Evolutionary conservation across 2,329 filamentous ascomycete genomes (phyloP).

Genomic region (Monilinia fructicola): DNA sequence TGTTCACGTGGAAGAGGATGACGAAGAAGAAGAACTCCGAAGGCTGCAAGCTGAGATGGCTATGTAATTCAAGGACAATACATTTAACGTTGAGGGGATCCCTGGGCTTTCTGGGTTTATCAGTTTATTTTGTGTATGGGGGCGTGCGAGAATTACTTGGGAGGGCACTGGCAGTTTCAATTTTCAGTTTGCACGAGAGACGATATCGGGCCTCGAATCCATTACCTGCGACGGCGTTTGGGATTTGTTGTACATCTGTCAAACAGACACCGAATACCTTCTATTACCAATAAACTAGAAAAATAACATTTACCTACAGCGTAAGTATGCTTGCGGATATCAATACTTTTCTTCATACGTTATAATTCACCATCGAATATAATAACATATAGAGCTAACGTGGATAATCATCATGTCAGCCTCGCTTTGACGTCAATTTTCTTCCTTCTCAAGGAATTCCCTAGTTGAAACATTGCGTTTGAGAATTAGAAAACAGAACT

Average conservation of each 20-base stretch:
- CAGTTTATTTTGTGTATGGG: slow-evolving; percentile 28
- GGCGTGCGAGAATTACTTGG: slow-evolving; percentile 36
- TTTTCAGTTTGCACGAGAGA: slow-evolving; percentile 28
- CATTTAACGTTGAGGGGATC: slow-evolving; percentile 21
- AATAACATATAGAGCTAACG: neutral
- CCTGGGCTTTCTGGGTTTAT: slow-evolving; percentile 29
- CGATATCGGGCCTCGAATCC: slow-evolving; percentile 25
- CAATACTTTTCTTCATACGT: neutral
- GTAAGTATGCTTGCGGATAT: slow-evolving; percentile 11
- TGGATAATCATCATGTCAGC: slow-evolving; percentile 2
- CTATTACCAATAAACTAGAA: slow-evolving; percentile 23
- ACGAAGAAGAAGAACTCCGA: slow-evolving; percentile 91
- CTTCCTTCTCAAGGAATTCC: neutral
- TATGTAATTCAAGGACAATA: slow-evolving; percentile 57
- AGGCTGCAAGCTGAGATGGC: slow-evolving; percentile 97
- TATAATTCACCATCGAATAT: neutral
- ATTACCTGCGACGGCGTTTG: slow-evolving; percentile 34
- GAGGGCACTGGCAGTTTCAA: slow-evolving; percentile 31
- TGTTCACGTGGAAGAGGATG: slow-evolving; percentile 69
- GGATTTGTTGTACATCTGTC: slow-evolving; percentile 35
- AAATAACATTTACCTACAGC: slow-evolving; percentile 24
- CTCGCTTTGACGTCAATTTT: slow-evolving; percentile 7
- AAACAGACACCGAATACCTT: slow-evolving; percentile 28
- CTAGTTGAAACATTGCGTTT: slow-evolving; percentile 3
- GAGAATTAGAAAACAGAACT: neutral